Conservation (phyloP, 1,139 yeast species). For the Arxiozyma slooffiae region DNA sequence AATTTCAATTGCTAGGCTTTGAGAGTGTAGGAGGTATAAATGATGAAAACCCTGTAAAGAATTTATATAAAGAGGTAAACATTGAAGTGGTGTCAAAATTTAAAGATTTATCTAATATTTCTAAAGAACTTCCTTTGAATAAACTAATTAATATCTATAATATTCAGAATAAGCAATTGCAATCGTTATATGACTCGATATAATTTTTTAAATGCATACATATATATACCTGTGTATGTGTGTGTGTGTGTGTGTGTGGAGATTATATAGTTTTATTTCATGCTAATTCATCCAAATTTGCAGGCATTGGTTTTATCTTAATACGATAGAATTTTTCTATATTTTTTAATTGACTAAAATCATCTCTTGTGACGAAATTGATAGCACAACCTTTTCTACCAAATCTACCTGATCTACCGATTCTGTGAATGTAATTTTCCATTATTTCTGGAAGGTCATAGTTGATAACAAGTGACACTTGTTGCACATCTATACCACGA, state of each 20-base stretch:
- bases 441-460: slow-evolving; percentile 79
- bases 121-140: slow-evolving; percentile 19
- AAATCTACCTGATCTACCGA: slow-evolving; percentile 91
- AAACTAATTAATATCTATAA: slow-evolving; percentile 31
- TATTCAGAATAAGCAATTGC: slow-evolving; percentile 33
- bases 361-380: slow-evolving; percentile 71
- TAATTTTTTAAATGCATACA: no score
- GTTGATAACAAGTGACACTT: slow-evolving; percentile 87
- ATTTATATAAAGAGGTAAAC: slow-evolving; percentile 15
- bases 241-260: background rate
- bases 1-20: slow-evolving; percentile 24
- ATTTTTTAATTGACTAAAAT: slow-evolving; percentile 49
- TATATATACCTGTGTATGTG: no score
- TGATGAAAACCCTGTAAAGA: background rate
- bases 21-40: slow-evolving; percentile 1
- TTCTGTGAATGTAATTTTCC: slow-evolving; percentile 88
- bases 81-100: slow-evolving; percentile 26
- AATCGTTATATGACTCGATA: slow-evolving; percentile 16
- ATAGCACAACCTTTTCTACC: slow-evolving; percentile 95
- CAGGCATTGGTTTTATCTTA: slow-evolving; percentile 82
- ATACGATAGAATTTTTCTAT: slow-evolving; percentile 71
- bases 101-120: slow-evolving; percentile 10
- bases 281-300: slow-evolving; percentile 43
- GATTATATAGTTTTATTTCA: slow-evolving; percentile 2
- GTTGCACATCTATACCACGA: slow-evolving; percentile 95